phyloP scores from a whole-genome alignment of 2,329 filamentous ascomycete genomes.

The Emydomyces testavorans region DNA sequence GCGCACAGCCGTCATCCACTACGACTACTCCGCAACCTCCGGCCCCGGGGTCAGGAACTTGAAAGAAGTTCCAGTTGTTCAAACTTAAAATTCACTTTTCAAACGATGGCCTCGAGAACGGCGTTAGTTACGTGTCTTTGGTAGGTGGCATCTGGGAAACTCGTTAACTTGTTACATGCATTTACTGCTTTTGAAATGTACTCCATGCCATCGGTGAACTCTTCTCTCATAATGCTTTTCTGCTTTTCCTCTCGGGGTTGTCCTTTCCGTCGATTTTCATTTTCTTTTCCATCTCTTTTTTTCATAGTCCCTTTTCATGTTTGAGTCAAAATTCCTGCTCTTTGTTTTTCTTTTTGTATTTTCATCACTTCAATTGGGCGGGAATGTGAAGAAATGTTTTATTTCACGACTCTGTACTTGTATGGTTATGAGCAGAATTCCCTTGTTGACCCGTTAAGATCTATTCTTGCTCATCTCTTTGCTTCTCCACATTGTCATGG shows the following conservation, averaged over 20 bases:
- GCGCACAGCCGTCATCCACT: constrained; percentile 11
- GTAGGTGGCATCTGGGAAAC: neutral
- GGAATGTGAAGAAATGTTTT: neutral
- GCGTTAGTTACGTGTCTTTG: neutral
- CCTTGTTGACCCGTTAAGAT: neutral
- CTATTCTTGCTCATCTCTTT: neutral
- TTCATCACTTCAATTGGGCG: neutral
- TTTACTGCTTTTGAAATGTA: neutral
- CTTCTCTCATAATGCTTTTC: neutral
- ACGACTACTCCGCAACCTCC: constrained; percentile 25
- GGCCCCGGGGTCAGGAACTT: constrained; percentile 23
- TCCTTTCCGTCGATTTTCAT: neutral
- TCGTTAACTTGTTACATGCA: neutral
- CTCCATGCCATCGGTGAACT: neutral
- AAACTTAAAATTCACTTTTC: neutral
- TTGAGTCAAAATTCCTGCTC: neutral
- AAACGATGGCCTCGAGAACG: neutral
- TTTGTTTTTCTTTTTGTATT: no score
- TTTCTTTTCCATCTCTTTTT: neutral
- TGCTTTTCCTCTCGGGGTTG: neutral
- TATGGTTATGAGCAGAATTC: constrained; percentile 2
- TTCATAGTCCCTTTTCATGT: neutral
- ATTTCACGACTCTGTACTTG: neutral
- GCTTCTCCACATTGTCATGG: neutral
- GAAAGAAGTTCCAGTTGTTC: neutral